Evolutionary conservation across 306 rosid species (phyloP).

Genomic region (Cicer yamashitae): DNA sequence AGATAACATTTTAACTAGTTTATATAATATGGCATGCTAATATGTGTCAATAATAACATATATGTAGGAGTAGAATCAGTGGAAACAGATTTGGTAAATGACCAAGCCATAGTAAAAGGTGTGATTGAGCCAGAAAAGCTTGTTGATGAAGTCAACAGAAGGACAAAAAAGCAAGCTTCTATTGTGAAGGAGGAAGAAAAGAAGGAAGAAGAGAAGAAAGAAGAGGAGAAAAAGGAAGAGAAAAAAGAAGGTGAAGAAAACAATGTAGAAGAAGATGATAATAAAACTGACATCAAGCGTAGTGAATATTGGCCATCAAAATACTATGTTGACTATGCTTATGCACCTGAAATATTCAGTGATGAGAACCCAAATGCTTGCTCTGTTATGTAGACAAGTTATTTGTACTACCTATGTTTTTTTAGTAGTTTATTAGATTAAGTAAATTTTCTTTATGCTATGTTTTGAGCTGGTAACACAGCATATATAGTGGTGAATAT

Average conservation of each 20-base stretch:
- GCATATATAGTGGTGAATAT: constrained; percentile 20
- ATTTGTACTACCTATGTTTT: background rate
- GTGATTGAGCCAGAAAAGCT: constrained; percentile 67
- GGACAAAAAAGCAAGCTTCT: constrained; percentile 72
- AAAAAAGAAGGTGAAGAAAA: constrained; percentile 55
- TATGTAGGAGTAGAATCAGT: constrained; percentile 93
- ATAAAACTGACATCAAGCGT: constrained; percentile 57
- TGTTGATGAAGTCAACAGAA: constrained; percentile 70
- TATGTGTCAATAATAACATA: background rate
- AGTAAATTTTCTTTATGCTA: constrained; percentile 33
- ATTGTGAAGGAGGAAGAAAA: constrained; percentile 69
- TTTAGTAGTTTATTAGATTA: constrained; percentile 42
- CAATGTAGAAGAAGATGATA: constrained; percentile 53
- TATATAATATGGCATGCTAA: background rate
- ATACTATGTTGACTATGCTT: constrained; percentile 57
- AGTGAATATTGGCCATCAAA: constrained; percentile 71
- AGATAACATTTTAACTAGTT: too few relatives aligned
- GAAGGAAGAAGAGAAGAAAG: constrained; percentile 55
- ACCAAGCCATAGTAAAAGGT: constrained; percentile 78
- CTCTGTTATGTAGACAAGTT: constrained; percentile 64
- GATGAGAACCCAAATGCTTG: constrained; percentile 96
- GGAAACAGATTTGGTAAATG: constrained; percentile 69
- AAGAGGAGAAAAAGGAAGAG: constrained; percentile 43
- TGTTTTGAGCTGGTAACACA: constrained; percentile 24
- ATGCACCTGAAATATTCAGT: constrained; percentile 74